Conservation (phyloP, 2,329 filamentous ascomycete genomes). For the Aspergillus brunneoviolaceus region DNA sequence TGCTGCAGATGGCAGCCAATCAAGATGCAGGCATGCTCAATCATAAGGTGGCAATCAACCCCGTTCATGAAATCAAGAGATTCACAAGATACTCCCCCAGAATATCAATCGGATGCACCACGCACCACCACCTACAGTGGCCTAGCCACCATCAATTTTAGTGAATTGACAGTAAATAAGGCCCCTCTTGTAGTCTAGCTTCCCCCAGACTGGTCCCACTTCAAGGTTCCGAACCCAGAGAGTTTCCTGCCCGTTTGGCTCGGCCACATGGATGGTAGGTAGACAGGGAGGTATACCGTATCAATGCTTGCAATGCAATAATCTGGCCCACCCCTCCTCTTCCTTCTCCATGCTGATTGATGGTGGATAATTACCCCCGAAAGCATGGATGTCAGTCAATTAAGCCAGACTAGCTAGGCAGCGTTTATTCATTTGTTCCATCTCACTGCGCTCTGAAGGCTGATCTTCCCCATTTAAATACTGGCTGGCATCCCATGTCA, state of each 20-base stretch:
- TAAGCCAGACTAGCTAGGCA: background rate
- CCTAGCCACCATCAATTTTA: too few relatives aligned
- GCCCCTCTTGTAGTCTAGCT: background rate
- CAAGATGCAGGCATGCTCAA: background rate
- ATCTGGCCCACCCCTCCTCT: background rate
- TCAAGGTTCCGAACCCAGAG: too few relatives aligned
- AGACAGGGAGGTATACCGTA: background rate
- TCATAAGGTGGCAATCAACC: slow-evolving; percentile 2
- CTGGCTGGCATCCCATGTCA: background rate
- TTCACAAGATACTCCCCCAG: background rate
- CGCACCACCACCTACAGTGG: background rate
- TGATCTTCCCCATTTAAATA: background rate
- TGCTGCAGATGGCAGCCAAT: slow-evolving; percentile 1
- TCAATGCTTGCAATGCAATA: background rate
- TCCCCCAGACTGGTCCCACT: slow-evolving; percentile 1
- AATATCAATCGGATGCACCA: background rate
- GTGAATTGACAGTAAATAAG: too few relatives aligned
- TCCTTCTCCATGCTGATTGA: background rate
- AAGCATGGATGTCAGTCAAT: background rate
- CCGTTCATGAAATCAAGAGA: background rate
- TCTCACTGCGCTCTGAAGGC: background rate
- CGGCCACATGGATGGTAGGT: slow-evolving; percentile 1
- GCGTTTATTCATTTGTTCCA: background rate
- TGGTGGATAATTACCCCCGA: background rate
- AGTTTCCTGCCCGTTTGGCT: background rate